Percentiles rank a stretch among this genome's conserved stretches.
These are phyloP conservation scores for Cryomyces minteri DNA, from an alignment of 495 filamentous ascomycete genomes.

Conservation along the genomic window DNA sequence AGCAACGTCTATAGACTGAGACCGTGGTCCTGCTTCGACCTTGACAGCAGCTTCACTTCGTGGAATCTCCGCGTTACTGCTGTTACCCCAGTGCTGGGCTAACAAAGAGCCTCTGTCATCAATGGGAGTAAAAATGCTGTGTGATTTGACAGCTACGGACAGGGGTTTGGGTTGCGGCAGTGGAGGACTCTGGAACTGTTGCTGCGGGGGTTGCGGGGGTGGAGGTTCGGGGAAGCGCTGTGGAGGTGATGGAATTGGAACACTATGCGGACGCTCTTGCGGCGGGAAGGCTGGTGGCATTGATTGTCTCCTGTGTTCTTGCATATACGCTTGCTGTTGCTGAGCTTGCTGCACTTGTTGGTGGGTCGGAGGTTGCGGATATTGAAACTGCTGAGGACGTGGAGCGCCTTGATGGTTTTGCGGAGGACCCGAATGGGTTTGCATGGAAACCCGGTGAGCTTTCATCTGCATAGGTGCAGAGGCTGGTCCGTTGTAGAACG, in stretches of 20 bases:
- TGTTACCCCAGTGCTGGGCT: conserved; percentile 61
- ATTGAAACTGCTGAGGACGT: conserved; percentile 20
- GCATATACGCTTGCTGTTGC: conserved; percentile 44
- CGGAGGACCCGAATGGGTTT: conserved; percentile 9
- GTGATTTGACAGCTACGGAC: conserved; percentile 46
- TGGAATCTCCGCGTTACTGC: conserved; percentile 27
- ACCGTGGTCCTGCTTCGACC: conserved; percentile 26
- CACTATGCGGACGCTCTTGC: conserved; percentile 20
- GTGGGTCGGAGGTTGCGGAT: conserved; percentile 19
- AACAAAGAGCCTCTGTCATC: conserved; percentile 82
- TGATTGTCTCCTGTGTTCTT: conserved; percentile 46
- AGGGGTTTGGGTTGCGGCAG: conserved; percentile 44
- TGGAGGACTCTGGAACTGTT: conserved; percentile 27
- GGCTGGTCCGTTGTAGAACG: conserved; percentile 66
- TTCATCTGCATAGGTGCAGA: conserved; percentile 24
- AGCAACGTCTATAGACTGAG: conserved; percentile 47
- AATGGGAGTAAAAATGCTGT: conserved; percentile 94
- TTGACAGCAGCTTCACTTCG: conserved; percentile 23
- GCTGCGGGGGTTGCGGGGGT: conserved; percentile 14
- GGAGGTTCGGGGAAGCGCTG: conserved; percentile 24
- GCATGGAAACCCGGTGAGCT: conserved; percentile 3
- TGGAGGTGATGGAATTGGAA: no score
- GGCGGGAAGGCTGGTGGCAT: conserved; percentile 36
- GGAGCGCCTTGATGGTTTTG: neutral
- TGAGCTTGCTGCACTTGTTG: conserved; percentile 34